phyloP scores from a whole-genome alignment of 1,284 basidiomycete species.

The Phellopilus nigrolimitatus region DNA sequence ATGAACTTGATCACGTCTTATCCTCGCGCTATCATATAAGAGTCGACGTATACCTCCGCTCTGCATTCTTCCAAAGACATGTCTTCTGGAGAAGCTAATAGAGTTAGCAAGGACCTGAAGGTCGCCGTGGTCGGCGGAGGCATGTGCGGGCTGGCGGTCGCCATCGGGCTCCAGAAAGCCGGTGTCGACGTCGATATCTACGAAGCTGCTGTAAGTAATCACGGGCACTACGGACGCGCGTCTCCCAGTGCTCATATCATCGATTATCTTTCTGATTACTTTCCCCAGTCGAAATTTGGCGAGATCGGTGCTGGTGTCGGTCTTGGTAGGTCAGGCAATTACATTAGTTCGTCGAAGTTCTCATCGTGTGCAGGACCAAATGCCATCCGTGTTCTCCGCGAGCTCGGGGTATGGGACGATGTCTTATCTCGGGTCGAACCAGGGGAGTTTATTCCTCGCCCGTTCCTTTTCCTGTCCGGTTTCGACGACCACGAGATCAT shows the following conservation, averaged over 20 bases:
- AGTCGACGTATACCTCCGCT: no score
- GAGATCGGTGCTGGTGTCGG: conserved; percentile 53
- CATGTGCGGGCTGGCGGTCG: conserved; percentile 45
- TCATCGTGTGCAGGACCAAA: conserved; percentile 41
- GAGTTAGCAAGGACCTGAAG: conserved; percentile 36
- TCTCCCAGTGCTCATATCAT: background rate
- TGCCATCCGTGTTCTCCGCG: conserved; percentile 40
- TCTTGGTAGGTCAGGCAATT: conserved; percentile 34
- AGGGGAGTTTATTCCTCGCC: conserved; percentile 28
- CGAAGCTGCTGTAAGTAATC: conserved; percentile 40
- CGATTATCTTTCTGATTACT: no score
- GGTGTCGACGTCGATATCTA: conserved; percentile 46
- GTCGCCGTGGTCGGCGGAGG: conserved; percentile 52
- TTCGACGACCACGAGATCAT: conserved; percentile 38
- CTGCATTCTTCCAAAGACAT: no score
- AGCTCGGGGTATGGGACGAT: conserved; percentile 39
- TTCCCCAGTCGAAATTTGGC: conserved; percentile 43
- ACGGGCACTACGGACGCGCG: background rate
- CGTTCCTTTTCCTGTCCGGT: conserved; percentile 41
- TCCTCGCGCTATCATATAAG: no score
- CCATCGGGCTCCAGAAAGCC: conserved; percentile 38
- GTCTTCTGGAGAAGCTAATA: background rate
- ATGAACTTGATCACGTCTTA: no score
- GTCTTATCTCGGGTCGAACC: conserved; percentile 36
- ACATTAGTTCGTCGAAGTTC: background rate